These are phyloP conservation scores for Fusarium penzigii DNA, from an alignment of 2,329 filamentous ascomycete species.

Conservation along the genomic window DNA sequence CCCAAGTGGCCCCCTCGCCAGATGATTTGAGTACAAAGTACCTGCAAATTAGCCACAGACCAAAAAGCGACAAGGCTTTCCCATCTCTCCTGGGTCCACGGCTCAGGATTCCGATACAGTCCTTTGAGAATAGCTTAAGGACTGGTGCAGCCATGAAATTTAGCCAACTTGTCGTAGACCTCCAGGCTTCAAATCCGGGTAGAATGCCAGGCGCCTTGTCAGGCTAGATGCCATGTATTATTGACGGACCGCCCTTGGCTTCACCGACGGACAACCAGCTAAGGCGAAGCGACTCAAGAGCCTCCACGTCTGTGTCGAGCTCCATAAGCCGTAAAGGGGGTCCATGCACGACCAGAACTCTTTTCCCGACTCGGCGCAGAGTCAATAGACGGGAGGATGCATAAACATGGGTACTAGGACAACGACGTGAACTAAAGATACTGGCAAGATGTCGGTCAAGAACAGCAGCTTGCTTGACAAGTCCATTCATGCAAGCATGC, in stretches of 20 bases:
- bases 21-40: conserved; percentile 1
- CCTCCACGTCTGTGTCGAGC: not conserved
- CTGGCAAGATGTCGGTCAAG: conserved; percentile 1
- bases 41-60: conserved; percentile 16
- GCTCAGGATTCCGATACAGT: conserved; percentile 5
- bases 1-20: not conserved
- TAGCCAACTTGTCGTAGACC: too few species aligned
- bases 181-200: not conserved
- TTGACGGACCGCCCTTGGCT: conserved; percentile 4
- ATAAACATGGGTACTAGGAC: not conserved
- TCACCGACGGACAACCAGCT: conserved; percentile 2
- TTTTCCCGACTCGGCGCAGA: not conserved
- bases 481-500: not conserved
- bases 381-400: not conserved
- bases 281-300: not conserved
- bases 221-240: not conserved
- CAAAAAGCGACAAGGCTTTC: not conserved
- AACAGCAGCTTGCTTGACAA: not conserved
- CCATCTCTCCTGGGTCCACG: conserved; percentile 1
- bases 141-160: not conserved
- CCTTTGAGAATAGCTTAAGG: not conserved
- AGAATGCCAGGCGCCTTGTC: too few species aligned
- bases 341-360: not conserved
- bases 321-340: conserved; percentile 6
- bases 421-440: not conserved